Percentiles rank a stretch among this genome's conserved stretches.
Conservation (phyloP, 148 eudicot species). For the Rhododendron williamsianum region DNA sequence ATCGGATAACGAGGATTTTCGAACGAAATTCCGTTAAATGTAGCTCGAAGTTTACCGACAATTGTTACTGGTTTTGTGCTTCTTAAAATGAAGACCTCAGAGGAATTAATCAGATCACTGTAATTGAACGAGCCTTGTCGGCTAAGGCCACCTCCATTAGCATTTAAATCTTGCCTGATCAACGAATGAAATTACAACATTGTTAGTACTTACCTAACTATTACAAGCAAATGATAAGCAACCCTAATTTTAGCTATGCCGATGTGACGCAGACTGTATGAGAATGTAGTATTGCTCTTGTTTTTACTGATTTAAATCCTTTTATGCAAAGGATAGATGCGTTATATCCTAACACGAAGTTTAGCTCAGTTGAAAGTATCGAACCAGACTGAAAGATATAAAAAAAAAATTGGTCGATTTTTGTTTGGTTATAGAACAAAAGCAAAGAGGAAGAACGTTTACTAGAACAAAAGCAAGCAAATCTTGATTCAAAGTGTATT, state of each 20-base stretch:
- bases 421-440: too few relatives aligned
- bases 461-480: too few relatives aligned
- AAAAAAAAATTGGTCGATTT: too few relatives aligned
- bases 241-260: neutral
- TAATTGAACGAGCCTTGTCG: slow-evolving; percentile 92
- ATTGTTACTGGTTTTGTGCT: slow-evolving; percentile 59
- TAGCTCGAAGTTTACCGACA: slow-evolving; percentile 59
- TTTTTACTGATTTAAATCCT: too few relatives aligned
- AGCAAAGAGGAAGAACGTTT: too few relatives aligned
- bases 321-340: too few relatives aligned
- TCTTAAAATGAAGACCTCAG: slow-evolving; percentile 41
- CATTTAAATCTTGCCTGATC: slow-evolving; percentile 63
- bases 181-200: neutral
- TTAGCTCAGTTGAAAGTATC: too few relatives aligned
- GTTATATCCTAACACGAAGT: too few relatives aligned
- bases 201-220: neutral
- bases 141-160: slow-evolving; percentile 84
- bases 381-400: neutral
- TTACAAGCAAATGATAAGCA: neutral
- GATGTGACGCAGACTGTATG: neutral
- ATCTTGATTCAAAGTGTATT: too few relatives aligned
- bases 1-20: slow-evolving; percentile 75
- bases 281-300: too few relatives aligned
- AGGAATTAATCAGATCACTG: slow-evolving; percentile 47
- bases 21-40: slow-evolving; percentile 80